Evolutionary conservation across 192 early-diverging fungal genomes (phyloP).

Genomic region (Chytriomyces confervae): DNA sequence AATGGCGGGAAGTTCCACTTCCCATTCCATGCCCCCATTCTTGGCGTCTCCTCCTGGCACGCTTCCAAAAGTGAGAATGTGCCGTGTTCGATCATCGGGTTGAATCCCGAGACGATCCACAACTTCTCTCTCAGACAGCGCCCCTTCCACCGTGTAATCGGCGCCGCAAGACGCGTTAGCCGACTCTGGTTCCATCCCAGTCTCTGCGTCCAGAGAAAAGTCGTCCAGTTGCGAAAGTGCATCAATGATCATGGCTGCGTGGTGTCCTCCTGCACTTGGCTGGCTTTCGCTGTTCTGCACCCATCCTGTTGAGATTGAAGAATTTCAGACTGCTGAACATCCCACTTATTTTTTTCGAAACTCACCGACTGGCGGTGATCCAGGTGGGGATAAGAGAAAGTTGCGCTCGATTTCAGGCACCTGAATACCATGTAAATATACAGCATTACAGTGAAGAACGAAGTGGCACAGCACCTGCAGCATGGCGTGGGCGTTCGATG

Average conservation of each 20-base stretch:
- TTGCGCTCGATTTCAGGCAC: constrained; percentile 55
- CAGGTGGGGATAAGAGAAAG: constrained; percentile 62
- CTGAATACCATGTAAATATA: constrained; percentile 22
- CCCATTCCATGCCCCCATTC: constrained; percentile 30
- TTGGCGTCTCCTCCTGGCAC: background rate
- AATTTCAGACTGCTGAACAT: background rate
- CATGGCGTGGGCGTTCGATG: background rate
- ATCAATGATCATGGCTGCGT: constrained; percentile 39
- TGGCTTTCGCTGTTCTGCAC: constrained; percentile 42
- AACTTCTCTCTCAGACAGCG: constrained; percentile 22
- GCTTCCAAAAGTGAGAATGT: constrained; percentile 33
- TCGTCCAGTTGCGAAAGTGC: constrained; percentile 40
- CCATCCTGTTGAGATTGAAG: constrained; percentile 35
- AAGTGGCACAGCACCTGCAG: too few species aligned
- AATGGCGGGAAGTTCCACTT: constrained; percentile 30
- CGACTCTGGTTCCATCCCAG: background rate
- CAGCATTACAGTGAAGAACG: too few species aligned
- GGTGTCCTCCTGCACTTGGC: constrained; percentile 49
- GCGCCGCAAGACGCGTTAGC: constrained; percentile 1
- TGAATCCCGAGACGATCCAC: background rate
- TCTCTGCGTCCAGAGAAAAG: constrained; percentile 35
- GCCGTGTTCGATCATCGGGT: constrained; percentile 1
- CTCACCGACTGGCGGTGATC: constrained; percentile 54
- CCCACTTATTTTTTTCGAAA: background rate
- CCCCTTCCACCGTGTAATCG: constrained; percentile 24